A percentile compares a stretch with the other conserved stretches of the same genome.
Conservation (phyloP, 768 basidiomycete genomes). For the Coprinopsis cinerea region DNA sequence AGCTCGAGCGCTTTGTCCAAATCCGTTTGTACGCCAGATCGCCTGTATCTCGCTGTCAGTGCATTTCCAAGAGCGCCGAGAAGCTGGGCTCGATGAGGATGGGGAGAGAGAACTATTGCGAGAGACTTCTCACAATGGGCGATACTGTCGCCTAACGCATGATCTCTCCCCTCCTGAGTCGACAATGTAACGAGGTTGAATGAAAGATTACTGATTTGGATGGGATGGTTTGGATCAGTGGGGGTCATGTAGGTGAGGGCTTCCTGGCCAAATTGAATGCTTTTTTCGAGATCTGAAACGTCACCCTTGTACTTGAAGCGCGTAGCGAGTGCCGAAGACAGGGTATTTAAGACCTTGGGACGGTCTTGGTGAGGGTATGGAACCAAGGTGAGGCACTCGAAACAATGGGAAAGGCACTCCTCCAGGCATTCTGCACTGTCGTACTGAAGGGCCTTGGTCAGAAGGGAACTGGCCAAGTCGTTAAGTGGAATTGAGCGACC, state of each 20-base stretch:
- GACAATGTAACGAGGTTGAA: background rate
- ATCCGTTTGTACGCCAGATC: background rate
- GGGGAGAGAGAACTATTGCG: background rate
- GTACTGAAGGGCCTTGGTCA: constrained; percentile 11
- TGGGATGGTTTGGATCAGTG: background rate
- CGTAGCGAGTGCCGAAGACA: background rate
- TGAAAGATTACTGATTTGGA: background rate
- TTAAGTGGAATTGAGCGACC: constrained; percentile 10
- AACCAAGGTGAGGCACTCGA: constrained; percentile 4
- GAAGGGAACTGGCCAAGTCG: constrained; percentile 9
- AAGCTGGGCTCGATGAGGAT: background rate
- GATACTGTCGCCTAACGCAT: background rate
- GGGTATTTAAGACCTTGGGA: background rate
- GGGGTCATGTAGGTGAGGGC: too few species aligned
- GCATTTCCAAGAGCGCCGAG: background rate
- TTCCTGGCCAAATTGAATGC: background rate
- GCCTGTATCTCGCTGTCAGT: background rate
- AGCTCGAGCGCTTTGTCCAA: background rate
- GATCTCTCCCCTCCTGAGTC: background rate
- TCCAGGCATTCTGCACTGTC: constrained; percentile 7
- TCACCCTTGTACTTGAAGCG: background rate
- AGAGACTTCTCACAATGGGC: background rate
- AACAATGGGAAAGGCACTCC: constrained; percentile 9
- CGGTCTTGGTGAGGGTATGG: constrained; percentile 7
- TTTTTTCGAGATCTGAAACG: background rate